Conservation (phyloP, 441 rosid species). For the Dalechampia spathulata region DNA sequence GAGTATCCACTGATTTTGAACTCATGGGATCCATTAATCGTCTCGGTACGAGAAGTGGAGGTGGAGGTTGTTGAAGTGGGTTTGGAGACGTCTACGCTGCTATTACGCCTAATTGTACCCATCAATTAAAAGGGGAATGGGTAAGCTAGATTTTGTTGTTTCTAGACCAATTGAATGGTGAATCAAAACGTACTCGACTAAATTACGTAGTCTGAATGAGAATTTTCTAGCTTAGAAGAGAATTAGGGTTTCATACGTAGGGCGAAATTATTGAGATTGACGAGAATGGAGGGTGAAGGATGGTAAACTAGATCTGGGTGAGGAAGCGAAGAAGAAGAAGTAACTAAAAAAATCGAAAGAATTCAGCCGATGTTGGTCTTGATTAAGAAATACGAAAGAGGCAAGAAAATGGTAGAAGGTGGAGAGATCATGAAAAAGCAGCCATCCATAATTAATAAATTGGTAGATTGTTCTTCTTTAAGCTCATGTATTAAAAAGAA, state of each 20-base stretch:
- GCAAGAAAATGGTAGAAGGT: background rate
- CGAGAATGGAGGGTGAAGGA: background rate
- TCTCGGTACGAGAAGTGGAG: slow-evolving; percentile 72
- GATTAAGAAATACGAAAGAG: slow-evolving; percentile 6
- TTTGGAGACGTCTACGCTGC: slow-evolving; percentile 30
- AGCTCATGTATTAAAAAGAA: background rate
- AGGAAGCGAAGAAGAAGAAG: background rate
- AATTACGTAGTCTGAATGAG: background rate
- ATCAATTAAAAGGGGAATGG: slow-evolving; percentile 28
- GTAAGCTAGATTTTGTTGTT: background rate
- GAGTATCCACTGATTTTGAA: slow-evolving; percentile 82
- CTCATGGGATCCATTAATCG: slow-evolving; percentile 82
- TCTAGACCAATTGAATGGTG: background rate
- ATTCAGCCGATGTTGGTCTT: background rate
- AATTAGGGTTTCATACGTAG: slow-evolving; percentile 7
- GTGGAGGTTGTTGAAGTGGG: slow-evolving; percentile 27
- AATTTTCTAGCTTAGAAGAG: background rate
- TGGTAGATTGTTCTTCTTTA: background rate
- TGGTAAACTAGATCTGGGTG: slow-evolving; percentile 1
- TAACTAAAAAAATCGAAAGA: background rate
- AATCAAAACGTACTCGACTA: slow-evolving; percentile 7
- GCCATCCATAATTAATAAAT: background rate
- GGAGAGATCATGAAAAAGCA: background rate
- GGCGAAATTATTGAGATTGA: background rate
- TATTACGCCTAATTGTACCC: slow-evolving; percentile 44